phyloP scores from a whole-genome alignment of 768 basidiomycete species.

The Termitomyces heimii region DNA sequence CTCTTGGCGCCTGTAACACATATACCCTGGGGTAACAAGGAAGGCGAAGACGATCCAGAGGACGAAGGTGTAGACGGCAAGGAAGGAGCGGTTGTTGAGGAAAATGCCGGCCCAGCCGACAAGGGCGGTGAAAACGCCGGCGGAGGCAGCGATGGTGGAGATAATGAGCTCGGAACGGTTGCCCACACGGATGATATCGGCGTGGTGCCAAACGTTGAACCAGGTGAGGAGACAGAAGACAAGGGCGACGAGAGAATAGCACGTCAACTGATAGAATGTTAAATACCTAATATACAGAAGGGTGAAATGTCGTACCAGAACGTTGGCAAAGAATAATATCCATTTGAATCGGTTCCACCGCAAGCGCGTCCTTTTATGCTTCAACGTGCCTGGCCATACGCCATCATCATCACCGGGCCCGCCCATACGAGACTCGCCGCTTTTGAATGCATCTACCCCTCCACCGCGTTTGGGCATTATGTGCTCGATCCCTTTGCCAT shows the following conservation, averaged over 20 bases:
- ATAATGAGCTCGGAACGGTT: slow-evolving; percentile 63
- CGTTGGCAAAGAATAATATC: slow-evolving; percentile 64
- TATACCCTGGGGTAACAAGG: slow-evolving; percentile 71
- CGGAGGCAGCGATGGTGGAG: slow-evolving; percentile 57
- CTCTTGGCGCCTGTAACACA: slow-evolving; percentile 60
- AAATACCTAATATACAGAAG: neutral
- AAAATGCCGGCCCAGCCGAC: slow-evolving; percentile 81
- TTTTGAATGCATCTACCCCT: slow-evolving; percentile 49
- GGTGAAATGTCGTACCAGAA: slow-evolving; percentile 26
- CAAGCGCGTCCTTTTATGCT: slow-evolving; percentile 36
- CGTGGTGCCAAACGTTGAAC: slow-evolving; percentile 67
- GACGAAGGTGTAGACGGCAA: slow-evolving; percentile 73
- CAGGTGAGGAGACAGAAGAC: slow-evolving; percentile 69
- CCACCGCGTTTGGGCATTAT: slow-evolving; percentile 53
- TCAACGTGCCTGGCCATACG: slow-evolving; percentile 15
- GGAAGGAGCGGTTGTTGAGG: slow-evolving; percentile 81
- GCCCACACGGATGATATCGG: slow-evolving; percentile 64
- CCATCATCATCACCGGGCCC: slow-evolving; percentile 40
- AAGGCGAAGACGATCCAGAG: slow-evolving; percentile 72
- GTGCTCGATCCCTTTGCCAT: slow-evolving; percentile 18
- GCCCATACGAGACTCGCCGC: slow-evolving; percentile 35
- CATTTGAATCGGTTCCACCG: slow-evolving; percentile 87
- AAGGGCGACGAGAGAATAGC: slow-evolving; percentile 55
- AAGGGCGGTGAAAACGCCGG: slow-evolving; percentile 60
- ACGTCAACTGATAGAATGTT: slow-evolving; percentile 31